Base-by-base conservation (phyloP, 352 stramenopile species). In the Phytophthora pistaciae region DNA sequence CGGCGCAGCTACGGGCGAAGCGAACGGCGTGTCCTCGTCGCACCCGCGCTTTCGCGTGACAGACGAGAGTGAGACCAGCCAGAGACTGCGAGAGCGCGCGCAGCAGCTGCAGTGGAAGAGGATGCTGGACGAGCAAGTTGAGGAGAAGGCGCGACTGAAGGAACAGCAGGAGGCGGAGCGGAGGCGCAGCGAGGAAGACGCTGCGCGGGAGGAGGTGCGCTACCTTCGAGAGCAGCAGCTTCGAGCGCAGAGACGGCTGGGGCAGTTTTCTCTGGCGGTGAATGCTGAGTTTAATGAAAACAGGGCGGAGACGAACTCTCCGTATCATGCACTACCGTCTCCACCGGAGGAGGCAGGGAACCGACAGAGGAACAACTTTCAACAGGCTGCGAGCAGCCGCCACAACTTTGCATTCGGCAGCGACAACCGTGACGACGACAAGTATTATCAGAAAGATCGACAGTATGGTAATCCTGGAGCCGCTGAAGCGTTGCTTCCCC, bases 91-190 rank as follows among this genome's bases (percentile, higher is more conserved):
- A 0, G 87, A 92, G 64, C 83, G 84, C 44, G 80, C 82, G 14
- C 84, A 92, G 61, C 81, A 93, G 61, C 73, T 95, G 56, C 84
- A 92, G 64, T 93, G 84, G 87, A 85, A 77, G 46, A 67, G 79
- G 14, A 57, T 91, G 1, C 67, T 95, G 64, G 87, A 95, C 57
- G 85, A 91, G 33, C 87, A 95, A 56, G 78, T 93, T 59, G 78
- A 84, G 36, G 87, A 95, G 21, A 93, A 95, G 25, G 74, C 80
- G 38, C 65, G 82, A n/a, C 54, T 90, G 3, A 80, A 83, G 50
- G 64, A 79, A 44, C 68, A 85, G 49, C 63, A 91, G 31, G 75
- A 87, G 36, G 65, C 77, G 6, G 73, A 84, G 61, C 75, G 73
- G 16, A 70, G 66, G 27, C 68, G 58, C 3, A 68, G 70, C 11